Evolutionary conservation across 169 alveolate species (phyloP).

Genomic region (Pseudocohnilembus persalinus): DNA sequence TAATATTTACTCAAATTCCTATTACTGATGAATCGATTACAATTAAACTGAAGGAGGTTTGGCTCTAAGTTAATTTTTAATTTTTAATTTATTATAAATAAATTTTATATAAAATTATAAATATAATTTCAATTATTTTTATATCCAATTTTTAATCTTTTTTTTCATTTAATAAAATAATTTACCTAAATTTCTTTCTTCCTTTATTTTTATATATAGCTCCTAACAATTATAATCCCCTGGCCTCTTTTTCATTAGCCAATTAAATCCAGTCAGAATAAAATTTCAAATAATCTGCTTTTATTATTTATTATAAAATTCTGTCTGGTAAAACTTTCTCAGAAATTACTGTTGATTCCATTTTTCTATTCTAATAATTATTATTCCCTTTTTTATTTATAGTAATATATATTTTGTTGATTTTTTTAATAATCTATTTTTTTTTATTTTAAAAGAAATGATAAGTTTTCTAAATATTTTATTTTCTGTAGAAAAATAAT

Average conservation of each 20-base stretch:
- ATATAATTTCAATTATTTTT: background rate
- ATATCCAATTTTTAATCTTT: too few relatives aligned
- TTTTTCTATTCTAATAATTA: too few relatives aligned
- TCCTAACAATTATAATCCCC: conserved; percentile 43
- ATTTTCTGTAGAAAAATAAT: background rate
- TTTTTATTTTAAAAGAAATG: background rate
- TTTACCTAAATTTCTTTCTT: conserved; percentile 23
- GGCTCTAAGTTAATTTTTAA: conserved; percentile 38
- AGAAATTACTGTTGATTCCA: background rate
- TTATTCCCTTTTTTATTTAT: too few relatives aligned
- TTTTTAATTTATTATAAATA: background rate
- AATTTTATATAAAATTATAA: background rate
- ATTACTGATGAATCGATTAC: conserved; percentile 22
- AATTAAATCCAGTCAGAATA: conserved; percentile 39
- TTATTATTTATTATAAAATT: conserved; percentile 20
- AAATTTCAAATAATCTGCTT: conserved; percentile 36
- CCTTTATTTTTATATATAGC: conserved; percentile 47
- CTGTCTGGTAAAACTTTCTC: background rate
- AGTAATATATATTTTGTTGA: background rate
- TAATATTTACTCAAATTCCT: conserved; percentile 36
- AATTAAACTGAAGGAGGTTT: conserved; percentile 44
- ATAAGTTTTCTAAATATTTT: too few relatives aligned
- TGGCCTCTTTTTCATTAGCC: conserved; percentile 40
- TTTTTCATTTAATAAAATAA: too few relatives aligned
- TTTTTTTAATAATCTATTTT: background rate